These are phyloP conservation scores for Xylariaceae sp. DNA, from an alignment of 2,329 filamentous ascomycete genomes.

Conservation along the genomic window DNA sequence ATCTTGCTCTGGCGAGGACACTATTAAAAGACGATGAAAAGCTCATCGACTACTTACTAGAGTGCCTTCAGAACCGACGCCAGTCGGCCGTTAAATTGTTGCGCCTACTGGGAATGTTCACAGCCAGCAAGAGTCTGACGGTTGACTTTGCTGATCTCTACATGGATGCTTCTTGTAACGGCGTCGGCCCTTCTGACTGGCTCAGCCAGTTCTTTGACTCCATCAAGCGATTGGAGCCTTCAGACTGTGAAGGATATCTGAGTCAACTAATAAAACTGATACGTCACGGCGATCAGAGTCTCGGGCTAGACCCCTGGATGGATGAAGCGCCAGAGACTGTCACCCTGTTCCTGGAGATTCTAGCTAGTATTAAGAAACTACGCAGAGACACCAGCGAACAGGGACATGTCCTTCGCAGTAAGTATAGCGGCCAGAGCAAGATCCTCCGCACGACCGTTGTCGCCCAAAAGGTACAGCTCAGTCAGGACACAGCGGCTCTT, in stretches of 20 bases:
- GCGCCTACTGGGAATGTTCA: slow-evolving; percentile 44
- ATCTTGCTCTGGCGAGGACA: slow-evolving; percentile 41
- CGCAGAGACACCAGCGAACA: slow-evolving; percentile 40
- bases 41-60: slow-evolving; percentile 39
- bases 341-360: slow-evolving; percentile 37
- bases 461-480: slow-evolving; percentile 75
- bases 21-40: slow-evolving; percentile 57
- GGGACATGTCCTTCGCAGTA: slow-evolving; percentile 59
- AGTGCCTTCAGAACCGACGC: slow-evolving; percentile 35
- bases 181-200: slow-evolving; percentile 45
- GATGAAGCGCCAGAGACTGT: slow-evolving; percentile 32
- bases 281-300: slow-evolving; percentile 35
- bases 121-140: slow-evolving; percentile 30
- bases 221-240: slow-evolving; percentile 56
- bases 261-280: slow-evolving; percentile 38
- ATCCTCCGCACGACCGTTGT: slow-evolving; percentile 72
- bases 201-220: slow-evolving; percentile 50
- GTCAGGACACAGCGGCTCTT: slow-evolving; percentile 65
- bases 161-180: slow-evolving; percentile 53
- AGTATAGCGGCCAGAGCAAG: slow-evolving; percentile 66
- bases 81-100: slow-evolving; percentile 41
- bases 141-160: slow-evolving; percentile 53
- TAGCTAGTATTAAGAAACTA: slow-evolving; percentile 44
- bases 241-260: slow-evolving; percentile 42
- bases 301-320: slow-evolving; percentile 34